phyloP scores from a whole-genome alignment of 345 rosid species.

The Mangifera indica region DNA sequence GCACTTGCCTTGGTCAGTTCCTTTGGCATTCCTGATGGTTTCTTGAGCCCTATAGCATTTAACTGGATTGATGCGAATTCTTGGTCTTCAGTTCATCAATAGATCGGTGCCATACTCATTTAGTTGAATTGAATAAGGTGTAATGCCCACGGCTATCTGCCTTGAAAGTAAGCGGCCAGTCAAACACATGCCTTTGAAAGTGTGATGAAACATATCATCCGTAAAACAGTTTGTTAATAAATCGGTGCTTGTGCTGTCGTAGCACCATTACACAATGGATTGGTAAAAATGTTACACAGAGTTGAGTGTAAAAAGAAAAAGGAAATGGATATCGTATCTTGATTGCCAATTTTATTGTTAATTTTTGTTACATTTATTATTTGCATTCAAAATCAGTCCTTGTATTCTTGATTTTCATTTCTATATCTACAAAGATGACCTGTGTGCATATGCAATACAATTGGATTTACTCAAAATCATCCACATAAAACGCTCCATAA shows the following conservation, averaged over 20 bases:
- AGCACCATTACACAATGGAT: too few relatives aligned
- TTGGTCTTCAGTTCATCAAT: constrained; percentile 55
- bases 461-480: too few relatives aligned
- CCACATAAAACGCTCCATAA: too few relatives aligned
- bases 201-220: not conserved
- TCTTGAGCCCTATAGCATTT: constrained; percentile 80
- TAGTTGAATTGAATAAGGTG: not conserved
- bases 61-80: constrained; percentile 88
- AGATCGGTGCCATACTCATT: not conserved
- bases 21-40: constrained; percentile 74
- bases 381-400: too few relatives aligned
- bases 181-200: not conserved
- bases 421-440: too few relatives aligned
- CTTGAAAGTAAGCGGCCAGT: not conserved
- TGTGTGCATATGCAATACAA: too few relatives aligned
- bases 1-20: constrained; percentile 74
- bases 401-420: too few relatives aligned
- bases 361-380: too few relatives aligned
- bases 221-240: constrained; percentile 29
- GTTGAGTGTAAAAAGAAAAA: too few relatives aligned
- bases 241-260: constrained; percentile 13
- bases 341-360: too few relatives aligned
- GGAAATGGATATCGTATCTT: too few relatives aligned
- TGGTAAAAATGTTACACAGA: too few relatives aligned
- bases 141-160: not conserved